These are phyloP conservation scores for Alternaria angustiovoidea DNA, from an alignment of 2,329 filamentous ascomycete species.

Conservation along the genomic window DNA sequence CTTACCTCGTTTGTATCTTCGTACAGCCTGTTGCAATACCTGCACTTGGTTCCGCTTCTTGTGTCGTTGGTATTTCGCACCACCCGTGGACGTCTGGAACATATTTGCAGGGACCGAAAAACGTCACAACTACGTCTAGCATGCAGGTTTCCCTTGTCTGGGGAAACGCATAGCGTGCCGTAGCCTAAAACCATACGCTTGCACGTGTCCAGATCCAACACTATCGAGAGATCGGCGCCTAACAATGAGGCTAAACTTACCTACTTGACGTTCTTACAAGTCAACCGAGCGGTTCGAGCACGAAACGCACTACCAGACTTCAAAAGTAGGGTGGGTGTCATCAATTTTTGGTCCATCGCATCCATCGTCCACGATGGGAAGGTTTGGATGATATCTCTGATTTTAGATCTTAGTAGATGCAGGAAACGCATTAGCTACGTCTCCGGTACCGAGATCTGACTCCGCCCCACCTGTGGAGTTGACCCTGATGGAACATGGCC, in stretches of 20 bases:
- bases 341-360: background rate
- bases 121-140: constrained; percentile 13
- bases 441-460: constrained; percentile 2
- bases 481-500: constrained; percentile 12
- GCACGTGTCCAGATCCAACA: constrained; percentile 3
- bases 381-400: background rate
- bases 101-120: background rate
- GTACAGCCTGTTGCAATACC: constrained; percentile 5
- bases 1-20: constrained; percentile 14
- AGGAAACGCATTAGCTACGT: constrained; percentile 4
- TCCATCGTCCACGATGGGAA: background rate
- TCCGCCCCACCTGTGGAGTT: constrained; percentile 7
- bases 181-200: background rate
- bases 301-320: constrained; percentile 5
- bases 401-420: constrained; percentile 6
- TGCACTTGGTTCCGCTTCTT: constrained; percentile 1
- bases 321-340: background rate
- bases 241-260: constrained; percentile 10
- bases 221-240: constrained; percentile 11
- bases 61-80: constrained; percentile 3
- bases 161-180: background rate
- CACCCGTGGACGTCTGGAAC: background rate
- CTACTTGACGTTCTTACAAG: constrained; percentile 2
- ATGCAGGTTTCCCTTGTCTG: constrained; percentile 4
- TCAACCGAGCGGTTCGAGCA: constrained; percentile 1